phyloP scores from a whole-genome alignment of 2,329 filamentous ascomycete genomes.

The Westerdykella aurantiaca region DNA sequence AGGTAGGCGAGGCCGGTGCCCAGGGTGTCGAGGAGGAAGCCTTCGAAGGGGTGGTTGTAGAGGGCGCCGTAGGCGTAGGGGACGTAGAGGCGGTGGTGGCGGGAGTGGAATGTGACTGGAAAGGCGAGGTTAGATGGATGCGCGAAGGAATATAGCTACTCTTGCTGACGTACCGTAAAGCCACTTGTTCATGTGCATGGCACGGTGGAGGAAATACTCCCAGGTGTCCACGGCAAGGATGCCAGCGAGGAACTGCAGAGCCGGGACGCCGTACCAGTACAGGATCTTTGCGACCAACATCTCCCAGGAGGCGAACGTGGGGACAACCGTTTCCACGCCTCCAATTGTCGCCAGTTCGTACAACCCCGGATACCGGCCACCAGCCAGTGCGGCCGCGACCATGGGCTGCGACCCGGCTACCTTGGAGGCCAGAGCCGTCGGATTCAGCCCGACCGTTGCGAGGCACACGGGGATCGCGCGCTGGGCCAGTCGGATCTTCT shows the following conservation, averaged over 20 bases:
- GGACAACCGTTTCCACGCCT: constrained; percentile 49
- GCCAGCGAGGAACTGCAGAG: constrained; percentile 68
- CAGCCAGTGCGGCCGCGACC: constrained; percentile 68
- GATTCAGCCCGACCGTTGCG: constrained; percentile 68
- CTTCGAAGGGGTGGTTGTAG: constrained; percentile 94
- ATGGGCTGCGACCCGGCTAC: constrained; percentile 65
- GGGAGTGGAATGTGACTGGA: constrained; percentile 79
- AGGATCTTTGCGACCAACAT: constrained; percentile 65
- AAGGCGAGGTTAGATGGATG: constrained; percentile 6
- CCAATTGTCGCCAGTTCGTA: constrained; percentile 53
- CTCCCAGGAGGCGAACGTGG: constrained; percentile 82
- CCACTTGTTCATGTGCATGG: constrained; percentile 97
- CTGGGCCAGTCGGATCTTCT: constrained; percentile 71
- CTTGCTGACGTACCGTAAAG: constrained; percentile 68
- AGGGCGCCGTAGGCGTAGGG: constrained; percentile 95
- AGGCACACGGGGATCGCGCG: constrained; percentile 69
- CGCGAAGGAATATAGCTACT: background rate
- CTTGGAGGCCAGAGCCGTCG: constrained; percentile 67
- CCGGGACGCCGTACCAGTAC: constrained; percentile 74
- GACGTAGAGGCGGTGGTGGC: constrained; percentile 94
- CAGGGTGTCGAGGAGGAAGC: constrained; percentile 85
- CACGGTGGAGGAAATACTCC: constrained; percentile 95
- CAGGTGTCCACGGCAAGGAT: constrained; percentile 83
- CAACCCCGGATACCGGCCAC: constrained; percentile 73
- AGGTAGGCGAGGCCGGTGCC: constrained; percentile 83